Conservation (phyloP, 2,329 filamentous ascomycete species). For the Phialophora chinensis region DNA sequence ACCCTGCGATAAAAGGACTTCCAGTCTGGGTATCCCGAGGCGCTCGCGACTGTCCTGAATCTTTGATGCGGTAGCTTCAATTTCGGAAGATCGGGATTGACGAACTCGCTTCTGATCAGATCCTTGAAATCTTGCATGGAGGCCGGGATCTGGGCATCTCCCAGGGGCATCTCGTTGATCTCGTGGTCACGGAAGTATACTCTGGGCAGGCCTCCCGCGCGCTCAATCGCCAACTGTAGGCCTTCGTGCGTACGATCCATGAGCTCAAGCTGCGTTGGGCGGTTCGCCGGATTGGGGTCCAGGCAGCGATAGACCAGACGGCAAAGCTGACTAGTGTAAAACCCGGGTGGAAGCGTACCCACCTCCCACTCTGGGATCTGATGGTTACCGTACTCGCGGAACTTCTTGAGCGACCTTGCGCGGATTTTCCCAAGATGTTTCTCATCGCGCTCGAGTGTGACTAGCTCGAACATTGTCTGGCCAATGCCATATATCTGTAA, state of each 20-base stretch:
- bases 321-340: slow-evolving; percentile 29
- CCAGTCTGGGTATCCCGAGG: slow-evolving; percentile 6
- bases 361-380: slow-evolving; percentile 20
- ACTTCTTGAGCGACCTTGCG: slow-evolving; percentile 13
- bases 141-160: slow-evolving; percentile 20
- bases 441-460: slow-evolving; percentile 12
- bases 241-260: slow-evolving; percentile 24
- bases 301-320: slow-evolving; percentile 27
- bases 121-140: not conserved
- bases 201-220: slow-evolving; percentile 12
- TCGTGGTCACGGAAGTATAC: slow-evolving; percentile 34
- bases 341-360: slow-evolving; percentile 15
- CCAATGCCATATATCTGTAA: slow-evolving; percentile 28
- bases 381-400: slow-evolving; percentile 27
- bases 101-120: slow-evolving; percentile 18
- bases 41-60: not conserved
- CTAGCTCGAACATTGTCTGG: slow-evolving; percentile 21
- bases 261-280: slow-evolving; percentile 30
- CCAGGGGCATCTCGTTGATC: slow-evolving; percentile 33
- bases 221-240: slow-evolving; percentile 16
- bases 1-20: slow-evolving; percentile 13
- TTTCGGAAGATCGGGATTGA: slow-evolving; percentile 26
- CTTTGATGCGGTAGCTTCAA: slow-evolving; percentile 18
- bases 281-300: slow-evolving; percentile 30
- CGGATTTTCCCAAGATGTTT: slow-evolving; percentile 6